Evolutionary conservation across 1,284 basidiomycete genomes (phyloP), one percentile per base, ranked within the genome.

Genomic region (Pseudozyma thailandica): DNA sequence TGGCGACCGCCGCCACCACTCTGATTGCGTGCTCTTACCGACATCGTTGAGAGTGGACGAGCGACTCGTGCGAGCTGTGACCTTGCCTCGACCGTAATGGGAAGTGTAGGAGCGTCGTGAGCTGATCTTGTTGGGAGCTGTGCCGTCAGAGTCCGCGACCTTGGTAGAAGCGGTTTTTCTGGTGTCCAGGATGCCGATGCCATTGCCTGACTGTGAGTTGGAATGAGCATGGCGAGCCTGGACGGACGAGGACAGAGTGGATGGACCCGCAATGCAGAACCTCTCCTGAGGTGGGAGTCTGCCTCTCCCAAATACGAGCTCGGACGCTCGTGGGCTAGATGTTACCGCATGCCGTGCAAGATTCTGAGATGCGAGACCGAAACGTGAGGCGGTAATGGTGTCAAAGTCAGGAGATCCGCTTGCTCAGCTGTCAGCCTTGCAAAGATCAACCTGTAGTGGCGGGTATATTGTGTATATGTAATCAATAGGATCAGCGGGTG

Each of bases 341-440:
- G 63, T 60, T 52, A 66, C 63, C 56, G 63, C 63, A 60, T 60
- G 51, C 27, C 57, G 51, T 20, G 63, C 49, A 6, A 66, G 33
- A 8, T 44, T 39, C 27, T 49, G 52, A 23, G 63, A 66, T 44
- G 56, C 63, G 31, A 23, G 44, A 31, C 63, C 52, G 25, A 59
- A 37, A 35, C 52, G 56, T 49, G 57, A 52, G 49, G 48, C 57
- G 48, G 63, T 18, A 60, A 66, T 66, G 49, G n/a, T 60, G 63
- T 28, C 49, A 51, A 26, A 35, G 48, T 18, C 26, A 33, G 13
- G n/a, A 48, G 51, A 52, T 55, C 52, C n/a, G 20, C 15, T 66
- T 66, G 63, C 63, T 55, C 57, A 50, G 63, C 63, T 49, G 15
- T 48, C 5, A 38, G 57, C 56, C 41, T 66, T 66, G 63, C 63